Percentiles rank a stretch among this genome's conserved stretches.
These are phyloP conservation scores for Linum trigynum DNA, from an alignment of 345 rosid species.

Conservation along the genomic window DNA sequence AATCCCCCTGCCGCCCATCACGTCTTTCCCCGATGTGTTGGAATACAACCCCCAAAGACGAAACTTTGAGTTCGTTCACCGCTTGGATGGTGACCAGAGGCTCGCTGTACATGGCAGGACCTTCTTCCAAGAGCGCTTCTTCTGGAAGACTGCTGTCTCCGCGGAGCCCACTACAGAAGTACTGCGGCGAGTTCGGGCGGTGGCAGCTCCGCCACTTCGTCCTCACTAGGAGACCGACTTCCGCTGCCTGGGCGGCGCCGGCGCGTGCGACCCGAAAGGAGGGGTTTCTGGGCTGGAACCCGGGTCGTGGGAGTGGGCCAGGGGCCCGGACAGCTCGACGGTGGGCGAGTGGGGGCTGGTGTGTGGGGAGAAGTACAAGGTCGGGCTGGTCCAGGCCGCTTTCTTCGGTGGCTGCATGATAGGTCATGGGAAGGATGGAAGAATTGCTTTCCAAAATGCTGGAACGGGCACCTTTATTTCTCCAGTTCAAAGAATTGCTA, in stretches of 20 bases:
- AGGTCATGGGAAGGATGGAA: too few relatives aligned
- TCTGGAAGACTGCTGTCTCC: too few relatives aligned
- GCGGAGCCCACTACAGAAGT: constrained; percentile 38
- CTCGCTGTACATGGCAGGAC: too few relatives aligned
- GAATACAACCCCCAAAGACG: too few relatives aligned
- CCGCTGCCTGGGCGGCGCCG: constrained; percentile 28
- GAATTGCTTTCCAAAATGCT: too few relatives aligned
- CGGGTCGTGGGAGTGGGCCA: constrained; percentile 71
- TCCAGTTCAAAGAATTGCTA: too few relatives aligned
- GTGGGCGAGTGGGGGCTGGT: constrained; percentile 79
- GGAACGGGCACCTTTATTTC: too few relatives aligned
- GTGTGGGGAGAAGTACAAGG: constrained; percentile 68
- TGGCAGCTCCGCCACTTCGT: constrained; percentile 90
- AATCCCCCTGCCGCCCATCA: too few relatives aligned
- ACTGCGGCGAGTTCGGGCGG: constrained; percentile 84
- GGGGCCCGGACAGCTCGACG: constrained; percentile 58
- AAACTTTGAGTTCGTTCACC: too few relatives aligned
- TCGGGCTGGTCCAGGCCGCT: constrained; percentile 77
- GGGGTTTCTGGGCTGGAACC: constrained; percentile 40
- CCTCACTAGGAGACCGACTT: constrained; percentile 54
- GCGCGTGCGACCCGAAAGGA: constrained; percentile 30
- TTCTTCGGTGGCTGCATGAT: constrained; percentile 91
- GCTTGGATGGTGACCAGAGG: too few relatives aligned
- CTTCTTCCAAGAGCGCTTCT: too few relatives aligned
- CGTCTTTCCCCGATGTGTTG: too few relatives aligned